Percentiles rank a stretch among this genome's conserved stretches.
Evolutionary conservation across 2,329 filamentous ascomycete species (phyloP).

Genomic region (Neonectria ditissima): DNA sequence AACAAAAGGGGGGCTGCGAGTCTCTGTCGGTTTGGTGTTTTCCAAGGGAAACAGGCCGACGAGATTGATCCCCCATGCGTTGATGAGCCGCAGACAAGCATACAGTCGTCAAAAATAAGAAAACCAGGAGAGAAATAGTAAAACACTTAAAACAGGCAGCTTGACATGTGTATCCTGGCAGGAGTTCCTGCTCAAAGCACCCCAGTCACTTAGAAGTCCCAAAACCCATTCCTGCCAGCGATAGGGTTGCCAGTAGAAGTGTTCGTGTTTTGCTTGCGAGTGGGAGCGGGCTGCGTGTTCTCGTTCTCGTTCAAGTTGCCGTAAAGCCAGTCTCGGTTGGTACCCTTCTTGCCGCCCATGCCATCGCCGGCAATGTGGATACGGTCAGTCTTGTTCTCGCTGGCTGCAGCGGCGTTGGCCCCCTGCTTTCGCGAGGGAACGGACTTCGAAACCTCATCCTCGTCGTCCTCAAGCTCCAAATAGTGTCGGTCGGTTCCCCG

Average conservation of each 20-base stretch:
- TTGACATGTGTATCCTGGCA: slow-evolving; percentile 28
- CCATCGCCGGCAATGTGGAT: slow-evolving; percentile 68
- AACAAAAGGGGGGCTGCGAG: slow-evolving; percentile 15
- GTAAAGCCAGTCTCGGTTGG: slow-evolving; percentile 68
- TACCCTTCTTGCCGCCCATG: slow-evolving; percentile 71
- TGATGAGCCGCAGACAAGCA: slow-evolving; percentile 49
- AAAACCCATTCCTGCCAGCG: slow-evolving; percentile 56
- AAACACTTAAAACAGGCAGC: slow-evolving; percentile 13
- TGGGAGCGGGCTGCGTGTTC: slow-evolving; percentile 44
- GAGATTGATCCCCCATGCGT: slow-evolving; percentile 34
- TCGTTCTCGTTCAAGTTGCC: slow-evolving; percentile 57
- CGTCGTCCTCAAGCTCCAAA: slow-evolving; percentile 63
- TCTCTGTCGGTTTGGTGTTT: slow-evolving; percentile 20
- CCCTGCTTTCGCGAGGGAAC: slow-evolving; percentile 52
- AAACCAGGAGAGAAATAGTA: slow-evolving; percentile 12
- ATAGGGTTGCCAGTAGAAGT: slow-evolving; percentile 45
- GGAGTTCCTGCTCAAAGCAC: slow-evolving; percentile 19
- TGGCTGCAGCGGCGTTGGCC: slow-evolving; percentile 10
- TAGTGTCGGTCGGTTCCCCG: slow-evolving; percentile 66
- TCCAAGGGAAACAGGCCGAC: slow-evolving; percentile 20
- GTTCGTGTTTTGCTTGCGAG: slow-evolving; percentile 51
- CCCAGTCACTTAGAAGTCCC: slow-evolving; percentile 57
- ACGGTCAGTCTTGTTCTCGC: slow-evolving; percentile 31
- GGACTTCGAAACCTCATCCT: slow-evolving; percentile 51
- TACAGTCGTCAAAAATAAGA: slow-evolving; percentile 32